phyloP scores from a whole-genome alignment of 2,329 filamentous ascomycete species.

The Cladophialophora exuberans region DNA sequence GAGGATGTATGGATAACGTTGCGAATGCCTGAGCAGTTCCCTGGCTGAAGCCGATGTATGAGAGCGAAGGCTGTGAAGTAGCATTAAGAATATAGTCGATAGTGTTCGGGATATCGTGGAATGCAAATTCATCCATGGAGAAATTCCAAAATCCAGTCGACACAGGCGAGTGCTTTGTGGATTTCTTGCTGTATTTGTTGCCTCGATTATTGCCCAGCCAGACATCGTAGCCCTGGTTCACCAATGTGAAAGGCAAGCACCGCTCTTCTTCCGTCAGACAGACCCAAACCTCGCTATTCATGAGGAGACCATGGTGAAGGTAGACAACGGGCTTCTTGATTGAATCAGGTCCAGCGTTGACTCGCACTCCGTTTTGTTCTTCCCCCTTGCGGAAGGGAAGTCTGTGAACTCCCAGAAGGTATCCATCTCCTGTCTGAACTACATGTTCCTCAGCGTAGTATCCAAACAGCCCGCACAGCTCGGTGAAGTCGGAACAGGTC shows the following conservation, averaged over 20 bases:
- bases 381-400: conserved; percentile 75
- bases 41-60: conserved; percentile 96
- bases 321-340: conserved; percentile 85
- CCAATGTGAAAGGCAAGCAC: conserved; percentile 84
- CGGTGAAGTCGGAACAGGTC: conserved; percentile 87
- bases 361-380: conserved; percentile 56
- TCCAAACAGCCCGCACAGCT: conserved; percentile 88
- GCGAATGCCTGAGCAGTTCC: conserved; percentile 97
- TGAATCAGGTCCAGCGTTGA: conserved; percentile 72
- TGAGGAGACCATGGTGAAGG: conserved; percentile 91
- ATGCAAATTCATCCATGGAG: conserved; percentile 97
- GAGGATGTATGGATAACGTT: conserved; percentile 86
- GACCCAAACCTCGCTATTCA: conserved; percentile 99
- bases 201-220: conserved; percentile 98
- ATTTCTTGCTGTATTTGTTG: conserved; percentile 99
- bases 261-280: conserved; percentile 84
- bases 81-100: conserved; percentile 88
- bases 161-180: conserved; percentile 72
- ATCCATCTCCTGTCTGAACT: conserved; percentile 91
- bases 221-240: conserved; percentile 91
- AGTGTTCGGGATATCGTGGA: conserved; percentile 94
- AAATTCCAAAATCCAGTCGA: conserved; percentile 91
- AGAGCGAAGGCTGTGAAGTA: conserved; percentile 80
- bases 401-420: conserved; percentile 85
- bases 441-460: conserved; percentile 97